These are phyloP conservation scores for Phoma sp. DNA, from an alignment of 2,329 filamentous ascomycete species.

Conservation along the genomic window DNA sequence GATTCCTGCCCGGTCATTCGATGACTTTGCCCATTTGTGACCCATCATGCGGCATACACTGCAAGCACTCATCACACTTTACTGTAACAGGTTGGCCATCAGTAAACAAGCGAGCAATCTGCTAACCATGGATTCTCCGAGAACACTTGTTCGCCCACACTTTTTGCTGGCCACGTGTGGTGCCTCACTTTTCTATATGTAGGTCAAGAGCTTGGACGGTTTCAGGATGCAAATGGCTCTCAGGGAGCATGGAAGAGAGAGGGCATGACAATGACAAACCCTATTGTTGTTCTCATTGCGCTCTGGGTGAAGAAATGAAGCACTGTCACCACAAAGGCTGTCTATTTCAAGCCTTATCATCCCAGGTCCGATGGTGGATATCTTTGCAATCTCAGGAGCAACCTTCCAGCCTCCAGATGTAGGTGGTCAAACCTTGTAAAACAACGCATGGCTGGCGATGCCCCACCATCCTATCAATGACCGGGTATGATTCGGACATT, in stretches of 20 bases:
- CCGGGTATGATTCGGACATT: background rate
- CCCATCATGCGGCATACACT: background rate
- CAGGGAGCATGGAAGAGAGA: background rate
- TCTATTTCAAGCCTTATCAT: background rate
- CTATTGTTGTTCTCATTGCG: background rate
- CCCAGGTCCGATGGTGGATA: background rate
- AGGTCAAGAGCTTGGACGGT: background rate
- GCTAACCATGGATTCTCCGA: background rate
- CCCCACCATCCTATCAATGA: background rate
- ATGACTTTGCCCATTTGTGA: constrained; percentile 1
- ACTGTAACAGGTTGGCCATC: background rate
- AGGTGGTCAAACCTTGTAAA: background rate
- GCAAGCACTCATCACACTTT: background rate
- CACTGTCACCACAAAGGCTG: background rate
- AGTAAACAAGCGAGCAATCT: background rate
- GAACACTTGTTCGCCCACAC: constrained; percentile 14
- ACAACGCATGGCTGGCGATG: constrained; percentile 1
- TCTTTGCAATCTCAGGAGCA: background rate
- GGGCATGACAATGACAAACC: background rate
- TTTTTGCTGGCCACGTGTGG: background rate
- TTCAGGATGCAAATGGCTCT: background rate
- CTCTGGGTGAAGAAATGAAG: background rate
- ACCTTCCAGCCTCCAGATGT: background rate
- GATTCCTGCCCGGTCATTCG: constrained; percentile 14
- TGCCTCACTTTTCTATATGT: constrained; percentile 1